Conservation (phyloP, 1,284 basidiomycete species). For the Coniophora puteana region DNA sequence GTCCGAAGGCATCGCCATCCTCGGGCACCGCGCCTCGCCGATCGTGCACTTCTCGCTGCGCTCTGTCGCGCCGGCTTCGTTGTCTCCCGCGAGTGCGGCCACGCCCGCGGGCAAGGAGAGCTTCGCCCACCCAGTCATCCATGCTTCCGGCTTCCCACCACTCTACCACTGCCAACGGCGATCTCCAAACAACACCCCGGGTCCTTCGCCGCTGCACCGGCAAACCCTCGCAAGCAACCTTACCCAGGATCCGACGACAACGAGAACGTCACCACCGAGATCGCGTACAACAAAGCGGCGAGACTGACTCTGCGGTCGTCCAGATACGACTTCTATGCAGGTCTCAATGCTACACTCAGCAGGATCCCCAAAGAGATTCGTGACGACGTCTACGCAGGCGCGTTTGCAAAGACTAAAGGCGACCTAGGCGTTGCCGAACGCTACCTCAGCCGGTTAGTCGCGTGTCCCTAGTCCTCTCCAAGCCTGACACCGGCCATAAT, state of each 20-base stretch:
- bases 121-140: slow-evolving; percentile 29
- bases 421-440: slow-evolving; percentile 53
- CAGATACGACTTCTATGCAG: slow-evolving; percentile 61
- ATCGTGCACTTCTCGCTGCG: slow-evolving; percentile 84
- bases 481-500: slow-evolving; percentile 5
- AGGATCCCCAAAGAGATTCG: slow-evolving; percentile 68
- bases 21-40: slow-evolving; percentile 94
- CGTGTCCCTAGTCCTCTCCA: not conserved
- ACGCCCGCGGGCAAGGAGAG: slow-evolving; percentile 13
- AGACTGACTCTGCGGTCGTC: slow-evolving; percentile 17
- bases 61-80: slow-evolving; percentile 22
- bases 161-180: slow-evolving; percentile 19
- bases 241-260: slow-evolving; percentile 52
- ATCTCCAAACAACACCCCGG: slow-evolving; percentile 40
- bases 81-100: too few relatives aligned
- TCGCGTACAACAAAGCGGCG: slow-evolving; percentile 86
- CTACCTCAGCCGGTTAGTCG: slow-evolving; percentile 51
- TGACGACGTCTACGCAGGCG: slow-evolving; percentile 57
- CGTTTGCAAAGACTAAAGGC: slow-evolving; percentile 59
- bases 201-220: slow-evolving; percentile 27
- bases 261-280: slow-evolving; percentile 90
- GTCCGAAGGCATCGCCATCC: slow-evolving; percentile 57
- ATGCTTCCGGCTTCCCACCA: not conserved
- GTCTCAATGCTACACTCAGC: slow-evolving; percentile 52
- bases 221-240: slow-evolving; percentile 61